phyloP scores from a whole-genome alignment of 2,329 filamentous ascomycete species.

The Fonsecaea erecta region DNA sequence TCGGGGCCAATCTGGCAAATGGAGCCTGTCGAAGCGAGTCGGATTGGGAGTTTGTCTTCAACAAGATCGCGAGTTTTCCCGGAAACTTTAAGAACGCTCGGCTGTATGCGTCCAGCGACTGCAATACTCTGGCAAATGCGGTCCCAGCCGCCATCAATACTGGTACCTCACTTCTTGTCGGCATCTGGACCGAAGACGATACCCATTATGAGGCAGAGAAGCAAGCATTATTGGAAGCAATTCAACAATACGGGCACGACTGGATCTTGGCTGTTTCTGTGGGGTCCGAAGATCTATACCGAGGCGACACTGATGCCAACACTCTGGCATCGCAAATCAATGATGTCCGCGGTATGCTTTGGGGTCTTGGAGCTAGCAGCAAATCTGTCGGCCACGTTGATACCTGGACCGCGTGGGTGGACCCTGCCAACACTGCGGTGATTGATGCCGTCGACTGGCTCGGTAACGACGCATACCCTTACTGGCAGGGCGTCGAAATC shows the following conservation, averaged over 20 bases:
- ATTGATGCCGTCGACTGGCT: slow-evolving; percentile 68
- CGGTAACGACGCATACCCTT: slow-evolving; percentile 69
- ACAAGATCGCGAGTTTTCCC: slow-evolving; percentile 37
- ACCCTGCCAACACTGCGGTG: slow-evolving; percentile 63
- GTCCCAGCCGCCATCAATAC: slow-evolving; percentile 65
- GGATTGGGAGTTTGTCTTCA: slow-evolving; percentile 41
- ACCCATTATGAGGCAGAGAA: slow-evolving; percentile 65
- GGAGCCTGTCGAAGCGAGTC: slow-evolving; percentile 39
- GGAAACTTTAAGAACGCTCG: slow-evolving; percentile 40
- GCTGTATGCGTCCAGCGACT: slow-evolving; percentile 47
- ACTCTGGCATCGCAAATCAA: slow-evolving; percentile 54
- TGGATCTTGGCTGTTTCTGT: slow-evolving; percentile 69
- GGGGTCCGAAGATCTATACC: slow-evolving; percentile 71
- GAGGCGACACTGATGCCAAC: slow-evolving; percentile 51
- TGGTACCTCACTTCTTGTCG: slow-evolving; percentile 65
- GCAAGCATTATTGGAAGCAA: slow-evolving; percentile 61
- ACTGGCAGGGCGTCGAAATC: slow-evolving; percentile 66
- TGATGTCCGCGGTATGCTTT: slow-evolving; percentile 59
- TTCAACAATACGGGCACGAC: slow-evolving; percentile 60
- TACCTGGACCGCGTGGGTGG: slow-evolving; percentile 68
- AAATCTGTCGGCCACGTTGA: slow-evolving; percentile 69
- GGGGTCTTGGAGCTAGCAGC: slow-evolving; percentile 50
- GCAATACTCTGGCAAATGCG: slow-evolving; percentile 54
- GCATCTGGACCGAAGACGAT: slow-evolving; percentile 61
- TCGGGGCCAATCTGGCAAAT: slow-evolving; percentile 39